A percentile compares a stretch with the other conserved stretches of the same genome.
Conservation (phyloP, 768 basidiomycete genomes). For the Agaricus sinodeliciosus region DNA sequence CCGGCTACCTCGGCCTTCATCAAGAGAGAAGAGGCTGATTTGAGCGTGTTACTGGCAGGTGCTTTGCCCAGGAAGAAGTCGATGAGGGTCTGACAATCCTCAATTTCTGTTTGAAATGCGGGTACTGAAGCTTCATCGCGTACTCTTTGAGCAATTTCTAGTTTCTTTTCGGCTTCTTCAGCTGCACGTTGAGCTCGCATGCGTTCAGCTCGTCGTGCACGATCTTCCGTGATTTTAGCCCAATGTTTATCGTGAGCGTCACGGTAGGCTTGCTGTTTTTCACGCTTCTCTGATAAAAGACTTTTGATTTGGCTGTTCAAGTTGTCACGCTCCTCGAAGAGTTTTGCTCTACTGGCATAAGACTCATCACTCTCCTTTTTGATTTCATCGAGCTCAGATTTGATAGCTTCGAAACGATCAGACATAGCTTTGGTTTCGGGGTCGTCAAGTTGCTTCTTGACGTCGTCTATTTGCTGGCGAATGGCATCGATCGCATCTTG, state of each 20-base stretch:
- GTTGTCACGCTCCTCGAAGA: constrained; percentile 81
- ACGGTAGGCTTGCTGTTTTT: constrained; percentile 61
- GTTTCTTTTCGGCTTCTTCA: constrained; percentile 72
- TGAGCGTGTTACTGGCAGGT: constrained; percentile 15
- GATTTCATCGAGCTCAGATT: constrained; percentile 77
- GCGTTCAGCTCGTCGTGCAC: constrained; percentile 74
- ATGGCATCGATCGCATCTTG: constrained; percentile 81
- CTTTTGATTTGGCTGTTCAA: constrained; percentile 63
- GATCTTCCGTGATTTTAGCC: constrained; percentile 83
- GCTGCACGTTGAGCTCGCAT: constrained; percentile 68
- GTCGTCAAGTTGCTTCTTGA: constrained; percentile 82
- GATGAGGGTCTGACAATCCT: constrained; percentile 93
- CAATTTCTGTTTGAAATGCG: constrained; percentile 88
- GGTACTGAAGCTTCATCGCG: constrained; percentile 88
- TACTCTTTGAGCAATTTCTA: constrained; percentile 72
- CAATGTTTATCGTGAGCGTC: constrained; percentile 82
- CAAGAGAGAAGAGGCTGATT: constrained; percentile 18
- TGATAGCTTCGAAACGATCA: constrained; percentile 77
- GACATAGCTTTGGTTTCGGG: constrained; percentile 79
- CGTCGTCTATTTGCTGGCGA: constrained; percentile 64
- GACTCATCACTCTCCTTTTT: constrained; percentile 84
- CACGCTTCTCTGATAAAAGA: constrained; percentile 73
- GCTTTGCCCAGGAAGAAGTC: constrained; percentile 74
- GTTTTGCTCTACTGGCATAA: constrained; percentile 70
- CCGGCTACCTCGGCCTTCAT: constrained; percentile 44